Conservation (phyloP, 2,329 filamentous ascomycete species). For the Cryphonectria naterciae region DNA sequence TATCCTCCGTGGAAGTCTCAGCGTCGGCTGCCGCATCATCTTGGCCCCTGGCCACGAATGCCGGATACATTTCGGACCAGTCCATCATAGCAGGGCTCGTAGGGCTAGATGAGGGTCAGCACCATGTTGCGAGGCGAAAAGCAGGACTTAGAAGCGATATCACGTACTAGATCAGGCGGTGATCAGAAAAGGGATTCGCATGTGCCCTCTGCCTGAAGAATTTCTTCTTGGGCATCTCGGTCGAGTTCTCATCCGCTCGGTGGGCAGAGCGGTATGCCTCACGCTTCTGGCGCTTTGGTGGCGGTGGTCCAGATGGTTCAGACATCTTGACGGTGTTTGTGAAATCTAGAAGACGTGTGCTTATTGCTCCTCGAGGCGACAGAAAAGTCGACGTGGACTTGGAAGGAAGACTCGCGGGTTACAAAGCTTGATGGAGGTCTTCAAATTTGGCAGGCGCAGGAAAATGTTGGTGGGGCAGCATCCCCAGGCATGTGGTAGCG, state of each 20-base stretch:
- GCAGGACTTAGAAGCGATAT: not conserved
- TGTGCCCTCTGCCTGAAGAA: conserved; percentile 96
- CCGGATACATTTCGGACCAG: conserved; percentile 84
- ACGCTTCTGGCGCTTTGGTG: conserved; percentile 65
- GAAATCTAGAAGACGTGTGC: not conserved
- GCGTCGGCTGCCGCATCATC: conserved; percentile 30
- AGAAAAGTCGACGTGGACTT: not conserved
- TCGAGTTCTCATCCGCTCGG: conserved; percentile 50
- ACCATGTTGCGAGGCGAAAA: not conserved
- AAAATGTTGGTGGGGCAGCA: conserved; percentile 17
- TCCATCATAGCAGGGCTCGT: conserved; percentile 82
- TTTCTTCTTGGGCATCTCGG: conserved; percentile 84
- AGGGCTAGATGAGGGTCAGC: conserved; percentile 60
- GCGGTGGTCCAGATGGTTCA: not conserved
- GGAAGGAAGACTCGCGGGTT: not conserved
- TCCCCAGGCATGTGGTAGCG: not conserved
- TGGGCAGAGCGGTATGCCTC: conserved; percentile 65
- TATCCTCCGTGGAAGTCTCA: conserved; percentile 23
- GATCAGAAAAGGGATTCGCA: conserved; percentile 97
- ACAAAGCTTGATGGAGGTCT: conserved; percentile 14
- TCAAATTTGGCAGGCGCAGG: conserved; percentile 21
- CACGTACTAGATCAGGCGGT: conserved; percentile 75
- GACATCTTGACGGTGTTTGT: not conserved
- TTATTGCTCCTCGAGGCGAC: not conserved
- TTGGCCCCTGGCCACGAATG: conserved; percentile 58